Evolutionary conservation across 306 rosid species (phyloP).

Genomic region (Urtica urens): DNA sequence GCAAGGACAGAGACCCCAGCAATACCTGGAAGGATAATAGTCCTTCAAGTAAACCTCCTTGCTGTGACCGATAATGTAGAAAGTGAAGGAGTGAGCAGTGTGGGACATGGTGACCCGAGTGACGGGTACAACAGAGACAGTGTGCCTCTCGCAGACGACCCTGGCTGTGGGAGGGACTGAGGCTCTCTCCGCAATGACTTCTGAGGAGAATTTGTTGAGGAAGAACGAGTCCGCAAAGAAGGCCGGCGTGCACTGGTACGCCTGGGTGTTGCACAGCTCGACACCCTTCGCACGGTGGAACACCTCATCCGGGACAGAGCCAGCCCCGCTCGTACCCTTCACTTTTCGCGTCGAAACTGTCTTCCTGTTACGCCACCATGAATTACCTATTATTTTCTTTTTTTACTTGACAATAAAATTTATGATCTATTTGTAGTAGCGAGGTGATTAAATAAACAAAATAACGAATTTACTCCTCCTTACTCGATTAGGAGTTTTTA

Average conservation of each 20-base stretch:
- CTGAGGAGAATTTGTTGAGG: slow-evolving; percentile 83
- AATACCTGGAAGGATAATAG: slow-evolving; percentile 68
- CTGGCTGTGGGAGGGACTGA: slow-evolving; percentile 57
- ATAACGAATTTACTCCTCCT: no score
- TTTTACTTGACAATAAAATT: neutral
- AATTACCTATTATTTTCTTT: neutral
- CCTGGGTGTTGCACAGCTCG: slow-evolving; percentile 87
- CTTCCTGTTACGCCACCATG: slow-evolving; percentile 37
- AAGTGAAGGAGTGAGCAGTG: slow-evolving; percentile 57
- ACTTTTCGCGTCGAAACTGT: slow-evolving; percentile 78
- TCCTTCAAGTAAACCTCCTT: slow-evolving; percentile 84
- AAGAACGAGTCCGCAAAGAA: slow-evolving; percentile 85
- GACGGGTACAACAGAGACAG: slow-evolving; percentile 80
- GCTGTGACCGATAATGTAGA: slow-evolving; percentile 67
- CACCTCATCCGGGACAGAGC: slow-evolving; percentile 86
- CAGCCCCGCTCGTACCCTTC: slow-evolving; percentile 82
- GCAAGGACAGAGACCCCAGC: slow-evolving; percentile 98
- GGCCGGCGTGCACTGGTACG: slow-evolving; percentile 83
- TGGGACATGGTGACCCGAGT: slow-evolving; percentile 79
- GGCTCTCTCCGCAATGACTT: slow-evolving; percentile 79
- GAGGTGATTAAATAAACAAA: no score
- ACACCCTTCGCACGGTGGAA: slow-evolving; percentile 89
- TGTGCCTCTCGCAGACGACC: slow-evolving; percentile 82
- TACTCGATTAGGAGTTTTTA: no score
- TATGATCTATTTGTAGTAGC: no score